Percentiles rank a stretch among this genome's conserved stretches.
These are phyloP conservation scores for Eimeria brunetti DNA, from an alignment of 169 alveolate genomes.

Conservation along the genomic window DNA sequence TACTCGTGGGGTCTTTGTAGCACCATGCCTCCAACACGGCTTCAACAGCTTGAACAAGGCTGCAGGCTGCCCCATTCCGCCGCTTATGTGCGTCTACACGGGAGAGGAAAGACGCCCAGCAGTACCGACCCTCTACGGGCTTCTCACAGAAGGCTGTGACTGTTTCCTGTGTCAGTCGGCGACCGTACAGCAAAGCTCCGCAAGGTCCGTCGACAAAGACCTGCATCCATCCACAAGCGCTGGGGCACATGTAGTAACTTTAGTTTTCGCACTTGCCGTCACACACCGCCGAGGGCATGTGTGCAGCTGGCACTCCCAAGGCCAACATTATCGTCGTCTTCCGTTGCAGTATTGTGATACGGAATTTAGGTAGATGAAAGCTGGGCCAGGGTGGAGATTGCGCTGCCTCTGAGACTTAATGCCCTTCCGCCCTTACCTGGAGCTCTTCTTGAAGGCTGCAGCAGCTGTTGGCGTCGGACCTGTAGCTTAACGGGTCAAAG, in stretches of 20 bases:
- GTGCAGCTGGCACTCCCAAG: not conserved
- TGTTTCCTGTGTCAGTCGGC: slow-evolving; percentile 69
- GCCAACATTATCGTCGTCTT: not conserved
- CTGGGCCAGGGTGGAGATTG: not conserved
- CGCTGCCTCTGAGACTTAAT: not conserved
- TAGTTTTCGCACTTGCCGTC: not conserved
- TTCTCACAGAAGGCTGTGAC: slow-evolving; percentile 70
- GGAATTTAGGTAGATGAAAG: not conserved
- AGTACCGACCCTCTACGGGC: slow-evolving; percentile 74
- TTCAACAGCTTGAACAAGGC: slow-evolving; percentile 77
- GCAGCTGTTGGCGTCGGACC: slow-evolving; percentile 72
- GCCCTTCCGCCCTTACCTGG: slow-evolving; percentile 41
- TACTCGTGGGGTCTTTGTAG: slow-evolving; percentile 49
- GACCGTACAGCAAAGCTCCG: slow-evolving; percentile 74
- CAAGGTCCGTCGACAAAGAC: slow-evolving; percentile 78
- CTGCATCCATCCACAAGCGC: slow-evolving; percentile 2
- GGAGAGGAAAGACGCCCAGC: slow-evolving; percentile 80
- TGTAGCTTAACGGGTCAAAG: slow-evolving; percentile 30
- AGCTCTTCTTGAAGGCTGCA: slow-evolving; percentile 78
- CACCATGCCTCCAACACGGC: slow-evolving; percentile 86
- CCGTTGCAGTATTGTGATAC: not conserved
- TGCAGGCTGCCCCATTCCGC: slow-evolving; percentile 82
- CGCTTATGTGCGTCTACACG: slow-evolving; percentile 71
- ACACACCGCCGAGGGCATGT: not conserved
- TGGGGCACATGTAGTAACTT: not conserved